These are phyloP conservation scores for Mangifera indica DNA, from an alignment of 345 rosid species.

Conservation along the genomic window DNA sequence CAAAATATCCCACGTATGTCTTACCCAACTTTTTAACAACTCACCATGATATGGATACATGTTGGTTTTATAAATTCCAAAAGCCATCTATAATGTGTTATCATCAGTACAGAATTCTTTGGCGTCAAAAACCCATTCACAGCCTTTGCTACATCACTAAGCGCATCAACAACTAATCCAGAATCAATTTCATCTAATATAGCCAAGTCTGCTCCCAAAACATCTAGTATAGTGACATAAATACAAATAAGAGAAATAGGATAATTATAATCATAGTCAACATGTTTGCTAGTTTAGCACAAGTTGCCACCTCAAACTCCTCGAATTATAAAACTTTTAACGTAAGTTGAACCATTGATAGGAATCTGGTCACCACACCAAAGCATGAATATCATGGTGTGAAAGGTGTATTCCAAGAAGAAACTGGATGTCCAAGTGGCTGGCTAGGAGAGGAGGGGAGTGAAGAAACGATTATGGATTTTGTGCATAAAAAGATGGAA, in stretches of 20 bases:
- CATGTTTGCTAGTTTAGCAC: not conserved
- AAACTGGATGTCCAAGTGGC: no score
- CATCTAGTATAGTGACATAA: constrained; percentile 38
- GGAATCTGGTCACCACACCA: no score
- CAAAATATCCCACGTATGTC: not conserved
- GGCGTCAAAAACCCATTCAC: constrained; percentile 87
- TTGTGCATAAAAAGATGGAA: no score
- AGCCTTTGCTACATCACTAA: constrained; percentile 85
- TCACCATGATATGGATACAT: constrained; percentile 83
- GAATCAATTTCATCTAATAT: constrained; percentile 97
- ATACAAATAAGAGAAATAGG: constrained; percentile 7
- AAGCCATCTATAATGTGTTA: constrained; percentile 86
- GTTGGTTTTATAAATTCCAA: constrained; percentile 78
- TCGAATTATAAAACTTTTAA: not conserved
- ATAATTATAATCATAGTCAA: not conserved
- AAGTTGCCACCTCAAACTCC: not conserved
- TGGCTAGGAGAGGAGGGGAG: no score
- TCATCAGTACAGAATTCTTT: constrained; percentile 83
- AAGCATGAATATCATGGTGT: no score
- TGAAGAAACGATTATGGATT: no score
- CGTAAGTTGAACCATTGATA: not conserved
- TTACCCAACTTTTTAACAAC: constrained; percentile 17
- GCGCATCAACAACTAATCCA: constrained; percentile 93
- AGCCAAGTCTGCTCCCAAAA: constrained; percentile 88
- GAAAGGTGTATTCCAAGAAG: no score